These are phyloP conservation scores for Xylogone sp. DNA, from an alignment of 2,329 filamentous ascomycete species.

Conservation along the genomic window DNA sequence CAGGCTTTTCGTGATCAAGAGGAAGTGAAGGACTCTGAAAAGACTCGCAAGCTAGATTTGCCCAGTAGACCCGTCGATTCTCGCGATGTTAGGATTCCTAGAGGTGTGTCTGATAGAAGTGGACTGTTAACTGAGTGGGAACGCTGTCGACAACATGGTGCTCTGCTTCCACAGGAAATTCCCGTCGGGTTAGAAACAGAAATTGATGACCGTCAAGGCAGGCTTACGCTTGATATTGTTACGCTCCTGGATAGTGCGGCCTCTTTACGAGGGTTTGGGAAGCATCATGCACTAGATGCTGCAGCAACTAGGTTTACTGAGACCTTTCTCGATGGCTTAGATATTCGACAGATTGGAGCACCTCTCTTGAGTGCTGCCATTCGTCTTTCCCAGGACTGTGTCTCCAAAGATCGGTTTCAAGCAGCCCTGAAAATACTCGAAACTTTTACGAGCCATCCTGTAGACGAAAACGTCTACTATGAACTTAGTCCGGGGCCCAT, in stretches of 20 bases:
- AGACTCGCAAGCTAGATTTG: conserved; percentile 34
- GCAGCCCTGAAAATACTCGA: not conserved
- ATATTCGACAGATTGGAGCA: not conserved
- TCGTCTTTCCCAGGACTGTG: not conserved
- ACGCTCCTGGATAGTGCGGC: conserved; percentile 10
- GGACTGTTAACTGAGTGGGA: not conserved
- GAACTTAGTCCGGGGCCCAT: conserved; percentile 1
- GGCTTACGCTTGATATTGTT: conserved; percentile 17
- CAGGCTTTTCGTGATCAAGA: conserved; percentile 9
- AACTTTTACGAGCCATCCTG: not conserved
- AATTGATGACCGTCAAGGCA: conserved; percentile 10
- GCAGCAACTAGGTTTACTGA: conserved; percentile 19
- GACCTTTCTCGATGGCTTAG: conserved; percentile 18
- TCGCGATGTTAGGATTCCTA: not conserved
- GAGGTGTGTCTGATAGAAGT: not conserved
- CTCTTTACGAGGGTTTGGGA: conserved; percentile 7
- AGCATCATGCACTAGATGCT: conserved; percentile 3
- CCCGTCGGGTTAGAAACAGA: not conserved
- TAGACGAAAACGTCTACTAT: conserved; percentile 3
- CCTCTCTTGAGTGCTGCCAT: not conserved
- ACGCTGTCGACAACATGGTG: not conserved
- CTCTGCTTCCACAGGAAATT: not conserved
- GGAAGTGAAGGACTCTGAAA: conserved; percentile 7
- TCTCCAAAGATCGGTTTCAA: not conserved
- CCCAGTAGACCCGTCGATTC: not conserved